Conservation (phyloP, 306 rosid species). For the Acacia acuminata region DNA sequence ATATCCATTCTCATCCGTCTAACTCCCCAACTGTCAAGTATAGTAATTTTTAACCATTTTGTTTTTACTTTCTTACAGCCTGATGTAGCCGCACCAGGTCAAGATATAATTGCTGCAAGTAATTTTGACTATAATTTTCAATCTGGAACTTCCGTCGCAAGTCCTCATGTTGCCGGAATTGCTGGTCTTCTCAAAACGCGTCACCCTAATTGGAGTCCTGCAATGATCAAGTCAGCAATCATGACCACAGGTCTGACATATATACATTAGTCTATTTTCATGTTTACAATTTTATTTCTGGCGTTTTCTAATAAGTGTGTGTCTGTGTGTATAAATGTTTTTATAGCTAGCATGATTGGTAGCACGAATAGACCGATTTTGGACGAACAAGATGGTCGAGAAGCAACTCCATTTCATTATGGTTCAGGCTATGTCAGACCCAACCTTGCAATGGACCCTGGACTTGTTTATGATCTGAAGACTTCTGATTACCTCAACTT, state of each 20-base stretch:
- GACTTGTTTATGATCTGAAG: too few species aligned
- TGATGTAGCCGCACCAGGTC: neutral
- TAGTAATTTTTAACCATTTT: too few species aligned
- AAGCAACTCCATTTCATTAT: neutral
- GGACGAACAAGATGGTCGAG: neutral
- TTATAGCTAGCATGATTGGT: neutral
- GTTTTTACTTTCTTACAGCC: neutral
- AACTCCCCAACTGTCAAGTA: too few species aligned
- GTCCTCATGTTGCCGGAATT: slow-evolving; percentile 8
- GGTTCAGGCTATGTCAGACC: neutral
- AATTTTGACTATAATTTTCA: neutral
- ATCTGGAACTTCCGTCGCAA: neutral
- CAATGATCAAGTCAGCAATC: neutral
- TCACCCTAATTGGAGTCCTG: too few species aligned
- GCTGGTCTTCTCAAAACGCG: too few species aligned
- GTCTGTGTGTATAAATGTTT: neutral
- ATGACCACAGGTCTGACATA: neutral
- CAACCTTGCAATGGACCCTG: too few species aligned
- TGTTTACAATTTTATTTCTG: neutral
- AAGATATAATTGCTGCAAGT: neutral
- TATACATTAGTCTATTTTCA: neutral
- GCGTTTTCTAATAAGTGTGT: too few species aligned
- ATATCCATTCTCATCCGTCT: neutral
- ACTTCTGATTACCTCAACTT: too few species aligned
- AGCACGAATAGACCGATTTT: neutral